These are phyloP conservation scores for Dictyostelium citrinum DNA, from an alignment of 78 protist genomes.

Conservation along the genomic window DNA sequence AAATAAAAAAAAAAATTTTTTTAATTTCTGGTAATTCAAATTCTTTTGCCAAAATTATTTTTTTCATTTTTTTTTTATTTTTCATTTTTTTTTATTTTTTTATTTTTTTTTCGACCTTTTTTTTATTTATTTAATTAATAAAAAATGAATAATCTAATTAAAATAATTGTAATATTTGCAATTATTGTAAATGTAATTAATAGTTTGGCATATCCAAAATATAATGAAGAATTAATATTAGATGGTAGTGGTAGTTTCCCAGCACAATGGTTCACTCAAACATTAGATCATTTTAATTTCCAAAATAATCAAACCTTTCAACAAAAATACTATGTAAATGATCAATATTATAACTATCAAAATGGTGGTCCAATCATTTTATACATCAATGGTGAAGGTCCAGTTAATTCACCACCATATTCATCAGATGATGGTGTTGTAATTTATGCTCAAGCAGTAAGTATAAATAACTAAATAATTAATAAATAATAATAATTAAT, in stretches of 20 bases:
- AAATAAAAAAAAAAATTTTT: no score
- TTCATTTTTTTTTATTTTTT: no score
- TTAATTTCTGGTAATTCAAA: no score
- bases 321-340: slow-evolving; percentile 52
- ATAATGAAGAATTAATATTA: no score
- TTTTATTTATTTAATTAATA: no score
- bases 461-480: background rate
- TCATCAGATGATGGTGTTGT: slow-evolving; percentile 25
- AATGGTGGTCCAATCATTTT: slow-evolving; percentile 63
- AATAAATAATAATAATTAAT: background rate
- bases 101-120: no score
- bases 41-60: no score
- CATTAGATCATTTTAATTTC: slow-evolving; percentile 49
- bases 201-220: background rate
- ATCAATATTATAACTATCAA: slow-evolving; percentile 18
- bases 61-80: no score
- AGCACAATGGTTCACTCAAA: slow-evolving; percentile 30
- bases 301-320: slow-evolving; percentile 11
- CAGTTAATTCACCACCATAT: slow-evolving; percentile 52
- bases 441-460: slow-evolving; percentile 30
- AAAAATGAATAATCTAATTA: background rate
- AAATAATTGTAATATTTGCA: background rate
- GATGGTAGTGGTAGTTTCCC: background rate
- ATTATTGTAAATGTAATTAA: background rate
- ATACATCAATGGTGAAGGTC: slow-evolving; percentile 79